Percentiles rank a stretch among this genome's conserved stretches.
Evolutionary conservation across 106 monocot species (phyloP).

Genomic region (Dactylorhiza incarnata): DNA sequence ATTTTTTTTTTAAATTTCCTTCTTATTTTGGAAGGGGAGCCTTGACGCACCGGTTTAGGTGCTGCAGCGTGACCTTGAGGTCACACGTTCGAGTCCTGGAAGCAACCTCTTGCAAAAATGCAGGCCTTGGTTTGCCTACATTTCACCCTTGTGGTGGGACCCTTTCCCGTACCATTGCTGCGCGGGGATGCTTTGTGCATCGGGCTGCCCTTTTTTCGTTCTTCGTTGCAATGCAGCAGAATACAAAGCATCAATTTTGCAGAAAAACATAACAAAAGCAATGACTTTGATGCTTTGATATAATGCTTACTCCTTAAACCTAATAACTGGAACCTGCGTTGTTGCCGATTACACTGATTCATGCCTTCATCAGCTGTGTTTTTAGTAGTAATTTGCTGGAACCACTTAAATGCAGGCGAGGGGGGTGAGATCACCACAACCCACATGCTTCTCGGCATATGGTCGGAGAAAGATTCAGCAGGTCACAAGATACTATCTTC

Average conservation of each 20-base stretch:
- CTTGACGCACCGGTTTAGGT: too few species aligned
- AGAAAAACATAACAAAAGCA: not conserved
- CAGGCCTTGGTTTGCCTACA: too few species aligned
- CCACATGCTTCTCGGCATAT: conserved; percentile 85
- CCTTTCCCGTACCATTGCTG: too few species aligned
- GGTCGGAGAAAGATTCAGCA: conserved; percentile 81
- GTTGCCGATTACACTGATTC: not conserved
- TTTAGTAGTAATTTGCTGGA: not conserved
- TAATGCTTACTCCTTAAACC: not conserved
- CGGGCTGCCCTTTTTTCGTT: too few species aligned
- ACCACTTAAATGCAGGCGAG: conserved; percentile 32
- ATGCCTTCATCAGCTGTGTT: not conserved
- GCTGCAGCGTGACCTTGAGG: too few species aligned
- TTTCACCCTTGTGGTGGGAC: too few species aligned
- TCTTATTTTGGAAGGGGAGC: too few species aligned
- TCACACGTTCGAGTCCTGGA: too few species aligned
- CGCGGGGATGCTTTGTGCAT: too few species aligned
- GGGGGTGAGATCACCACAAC: conserved; percentile 67
- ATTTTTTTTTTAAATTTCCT: too few species aligned
- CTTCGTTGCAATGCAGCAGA: not conserved
- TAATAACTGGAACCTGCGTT: not conserved
- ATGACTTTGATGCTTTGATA: not conserved
- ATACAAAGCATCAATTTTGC: not conserved
- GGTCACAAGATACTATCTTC: conserved; percentile 79
- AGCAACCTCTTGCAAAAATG: too few species aligned